Evolutionary conservation across 257 asterid species (phyloP), one percentile per base, ranked within the genome.

Genomic region (Fraxinus quadrangulata): DNA sequence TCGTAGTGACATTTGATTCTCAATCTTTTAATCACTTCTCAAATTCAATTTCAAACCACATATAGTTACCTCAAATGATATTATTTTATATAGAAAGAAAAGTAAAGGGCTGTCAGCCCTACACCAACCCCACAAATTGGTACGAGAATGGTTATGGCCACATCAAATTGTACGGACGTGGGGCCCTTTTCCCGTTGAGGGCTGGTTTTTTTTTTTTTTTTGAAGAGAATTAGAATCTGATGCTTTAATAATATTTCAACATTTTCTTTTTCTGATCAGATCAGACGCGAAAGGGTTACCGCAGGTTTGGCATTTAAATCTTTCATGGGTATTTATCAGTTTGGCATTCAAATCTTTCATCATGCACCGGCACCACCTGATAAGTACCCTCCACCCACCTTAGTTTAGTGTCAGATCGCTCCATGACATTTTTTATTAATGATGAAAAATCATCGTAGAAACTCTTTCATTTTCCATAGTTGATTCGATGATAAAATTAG

Each of bases 91-190:
- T 51, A 16, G 10, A 7, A 56, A 56, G 26, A 56, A 21, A 63
- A 63, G 34, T 23, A 24, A 61, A 61, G 17, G 14, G 68, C 31
- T 23, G 14, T n/a, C 5, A 45, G 68, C 66, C 28, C 26, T n/a
- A 63, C 33, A 6, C 68, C 9, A 2, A 63, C 34, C 17, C 68
- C 34, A 63, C 68, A 63, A 63, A 61, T 9, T 63, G 33, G 68
- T 24, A 24, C 68, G 68, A 63, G 68, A 63, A 63, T 63, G 2
- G 33, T 21, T 23, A 3, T 21, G 72, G 36, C 76, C 81, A 49
- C 77, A 40, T 78, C 81, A 79, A 19, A 82, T 3, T 71, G 83
- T 82, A 82, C 85, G 85, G 85, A 82, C 42, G 23, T 0, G 67
- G 85, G 79, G 1, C 72, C 78, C 56, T 6, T 19, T 71, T 75